These are phyloP conservation scores for Thinopyrum elongatum DNA, from an alignment of 176 grass and related monocot species.

Conservation along the genomic window DNA sequence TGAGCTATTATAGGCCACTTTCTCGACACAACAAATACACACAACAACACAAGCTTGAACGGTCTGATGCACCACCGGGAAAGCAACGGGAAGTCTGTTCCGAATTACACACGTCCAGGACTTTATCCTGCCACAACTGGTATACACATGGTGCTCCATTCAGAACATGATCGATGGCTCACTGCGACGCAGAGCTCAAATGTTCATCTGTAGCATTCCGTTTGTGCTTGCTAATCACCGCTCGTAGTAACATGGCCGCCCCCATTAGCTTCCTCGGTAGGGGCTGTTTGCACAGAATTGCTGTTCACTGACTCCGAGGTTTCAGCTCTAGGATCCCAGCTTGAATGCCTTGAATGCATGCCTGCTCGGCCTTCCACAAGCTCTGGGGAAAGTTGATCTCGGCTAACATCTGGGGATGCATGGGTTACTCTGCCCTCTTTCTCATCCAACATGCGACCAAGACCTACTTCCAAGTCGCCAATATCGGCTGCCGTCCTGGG, in stretches of 20 bases:
- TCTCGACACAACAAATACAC: conserved; percentile 25
- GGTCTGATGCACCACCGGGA: conserved; percentile 2
- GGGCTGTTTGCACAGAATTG: neutral
- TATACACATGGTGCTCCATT: conserved; percentile 20
- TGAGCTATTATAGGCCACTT: conserved; percentile 22
- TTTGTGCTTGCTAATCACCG: neutral
- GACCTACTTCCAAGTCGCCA: conserved; percentile 56
- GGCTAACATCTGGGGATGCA: conserved; percentile 59
- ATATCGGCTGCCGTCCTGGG: conserved; percentile 59
- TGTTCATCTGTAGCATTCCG: neutral
- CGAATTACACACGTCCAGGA: conserved; percentile 35
- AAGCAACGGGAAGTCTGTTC: conserved; percentile 27
- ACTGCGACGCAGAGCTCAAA: neutral
- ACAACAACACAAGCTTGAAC: conserved; percentile 3
- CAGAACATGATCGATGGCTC: neutral
- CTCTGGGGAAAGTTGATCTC: conserved; percentile 47
- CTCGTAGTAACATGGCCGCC: neutral
- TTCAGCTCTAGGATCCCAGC: conserved; percentile 38
- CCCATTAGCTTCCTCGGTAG: neutral
- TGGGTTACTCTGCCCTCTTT: conserved; percentile 59
- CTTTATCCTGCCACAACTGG: conserved; percentile 19
- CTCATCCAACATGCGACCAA: conserved; percentile 57
- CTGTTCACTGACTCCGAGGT: conserved; percentile 14
- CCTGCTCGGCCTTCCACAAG: conserved; percentile 30
- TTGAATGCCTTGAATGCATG: conserved; percentile 50